Percentiles rank a stretch among this genome's conserved stretches.
Evolutionary conservation across 177 flowering plant species (phyloP).

Genomic region (Vitis hybrid): DNA sequence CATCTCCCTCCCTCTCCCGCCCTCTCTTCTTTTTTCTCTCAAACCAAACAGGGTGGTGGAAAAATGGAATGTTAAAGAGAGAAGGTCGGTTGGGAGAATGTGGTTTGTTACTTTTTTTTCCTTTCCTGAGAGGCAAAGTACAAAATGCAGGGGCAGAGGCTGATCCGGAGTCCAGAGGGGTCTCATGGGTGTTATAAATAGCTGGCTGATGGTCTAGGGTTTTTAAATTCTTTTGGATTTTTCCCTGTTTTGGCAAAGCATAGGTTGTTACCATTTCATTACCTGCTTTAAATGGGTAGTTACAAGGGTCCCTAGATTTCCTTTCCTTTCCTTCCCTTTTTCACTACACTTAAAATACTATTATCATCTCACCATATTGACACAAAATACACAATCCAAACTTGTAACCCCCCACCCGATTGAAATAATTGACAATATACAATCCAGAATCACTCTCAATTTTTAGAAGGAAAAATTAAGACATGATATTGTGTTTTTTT

Average conservation of each 20-base stretch:
- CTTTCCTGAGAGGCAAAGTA: conserved; percentile 29
- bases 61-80: conserved; percentile 18
- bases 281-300: conserved; percentile 29
- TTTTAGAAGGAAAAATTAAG: too few species aligned
- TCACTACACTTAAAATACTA: too few species aligned
- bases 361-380: too few species aligned
- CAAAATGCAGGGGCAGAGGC: conserved; percentile 36
- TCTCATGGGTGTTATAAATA: conserved; percentile 55
- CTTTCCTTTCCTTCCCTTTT: conserved; percentile 3
- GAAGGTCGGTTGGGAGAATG: conserved; percentile 23
- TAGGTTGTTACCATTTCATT: conserved; percentile 30
- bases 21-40: not conserved
- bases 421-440: too few species aligned
- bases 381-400: too few species aligned
- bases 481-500: too few species aligned
- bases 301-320: conserved; percentile 8
- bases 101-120: conserved; percentile 17
- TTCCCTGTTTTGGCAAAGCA: conserved; percentile 35
- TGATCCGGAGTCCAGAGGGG: conserved; percentile 27
- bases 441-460: too few species aligned
- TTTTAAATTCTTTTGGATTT: conserved; percentile 33
- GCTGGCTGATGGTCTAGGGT: conserved; percentile 34
- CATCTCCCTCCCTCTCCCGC: conserved; percentile 20
- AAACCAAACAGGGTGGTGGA: conserved; percentile 7
- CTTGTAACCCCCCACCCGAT: too few species aligned